Base-by-base conservation (phyloP, 306 rosid genomes). In the Cucurbita pepo region DNA sequence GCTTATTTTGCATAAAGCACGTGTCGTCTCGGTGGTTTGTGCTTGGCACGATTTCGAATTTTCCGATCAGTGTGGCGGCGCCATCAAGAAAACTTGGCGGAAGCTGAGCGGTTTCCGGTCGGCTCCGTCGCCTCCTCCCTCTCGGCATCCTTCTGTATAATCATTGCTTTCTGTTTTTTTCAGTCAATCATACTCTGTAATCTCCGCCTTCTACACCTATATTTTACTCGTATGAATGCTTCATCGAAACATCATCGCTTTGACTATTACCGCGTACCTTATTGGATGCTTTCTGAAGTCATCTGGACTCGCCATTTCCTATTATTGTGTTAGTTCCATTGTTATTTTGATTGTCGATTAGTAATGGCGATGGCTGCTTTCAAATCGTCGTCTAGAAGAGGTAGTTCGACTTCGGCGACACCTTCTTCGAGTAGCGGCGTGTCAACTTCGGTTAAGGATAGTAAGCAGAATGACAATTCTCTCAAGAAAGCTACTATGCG, bases 381-480 rank as follows among this genome's bases (percentile, higher is more conserved):
- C 90, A 94, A 83, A 86, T 94, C 97, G 15, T 87, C 97, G 4
- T 81, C 89, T 50, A 77, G 90, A 81, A 94, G 96, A 80, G 86
- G 85, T 48, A 56, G 75, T 59, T 66, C 72, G 7, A 66, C 71
- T 41, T 43, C 53, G 36, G 77, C 76, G 21, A 4, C 84, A 15
- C 13, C 84, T 10, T 38, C 82, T 13, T 40, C 79, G 15, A 67
- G 76, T 10, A 2, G 66, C n/a, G 54, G 76, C 12, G 19, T 61
- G 1, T 63, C 86, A 6, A 25, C 66, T 0, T 38, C 77, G 10
- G 79, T 73, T 38, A 79, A 82, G 73, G 73, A 82, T 62, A 64
- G 72, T 66, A 45, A 37, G n/a, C 80, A 58, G 10, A 56, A 43
- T 16, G 47, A 36, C 4, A 19, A 38, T 43, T 12, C 79, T 16